Base-by-base conservation (phyloP, 257 asterid genomes). In the Solanum ahanhuiri region DNA sequence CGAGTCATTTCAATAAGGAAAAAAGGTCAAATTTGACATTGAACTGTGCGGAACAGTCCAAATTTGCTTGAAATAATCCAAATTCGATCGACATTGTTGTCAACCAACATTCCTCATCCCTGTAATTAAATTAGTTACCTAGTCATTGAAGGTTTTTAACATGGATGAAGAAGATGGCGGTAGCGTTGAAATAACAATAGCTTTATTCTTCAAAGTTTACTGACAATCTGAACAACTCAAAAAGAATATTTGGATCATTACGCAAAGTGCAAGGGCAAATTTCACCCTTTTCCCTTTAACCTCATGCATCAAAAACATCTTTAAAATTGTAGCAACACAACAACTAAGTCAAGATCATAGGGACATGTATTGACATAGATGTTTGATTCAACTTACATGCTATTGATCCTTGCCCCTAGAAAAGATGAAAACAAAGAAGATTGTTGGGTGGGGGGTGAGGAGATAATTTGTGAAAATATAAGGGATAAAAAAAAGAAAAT, bases 391-490 rank as follows among this genome's bases (percentile, higher is more conserved):
- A 5, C 30, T 20, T 72, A 37, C 39, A 89, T 71, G 51, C 79
- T 79, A 84, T 18, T 64, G 82, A 89, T 75, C 81, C 89, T 89
- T 87, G 83, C 60, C 66, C 48, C 87, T 20, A 45, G 67, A 91
- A 28, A 58, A 81, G 60, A 51, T 51, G 22, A 51, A 15, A 48
- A 58, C 10, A 60, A 87, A 81, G 85, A 83, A 72, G n/a, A 30
- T 69, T 18, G 6, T 69, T 30, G 3, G 41, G 9, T 6, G 39
- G 2, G 31, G 70, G 18, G 18, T 1, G 9, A 2, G 22, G 22
- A 51, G 10, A 33, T 81, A 83, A 83, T 83, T 11, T 41, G n/a
- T 71, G 30, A 71, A 28, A 39, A 48, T 69, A 71, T 66, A 73
- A 20, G 70, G 2, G 11, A 82, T 15, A 15, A 66, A 30, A 33